phyloP scores from a whole-genome alignment of 164 flowering plant species.

The Houttuynia cordata region DNA sequence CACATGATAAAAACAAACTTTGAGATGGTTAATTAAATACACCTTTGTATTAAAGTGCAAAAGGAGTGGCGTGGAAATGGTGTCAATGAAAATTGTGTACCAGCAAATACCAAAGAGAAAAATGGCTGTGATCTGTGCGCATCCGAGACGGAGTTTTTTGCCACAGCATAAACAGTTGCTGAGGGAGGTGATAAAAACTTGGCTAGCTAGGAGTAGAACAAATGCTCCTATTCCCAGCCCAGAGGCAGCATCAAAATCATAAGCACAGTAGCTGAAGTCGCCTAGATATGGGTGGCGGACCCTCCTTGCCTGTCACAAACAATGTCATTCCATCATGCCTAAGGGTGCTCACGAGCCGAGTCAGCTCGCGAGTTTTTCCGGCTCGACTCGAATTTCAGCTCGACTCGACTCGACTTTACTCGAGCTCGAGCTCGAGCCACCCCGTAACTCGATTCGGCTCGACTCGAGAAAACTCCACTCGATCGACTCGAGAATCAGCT shows the following conservation, averaged over 20 bases:
- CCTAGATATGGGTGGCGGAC: background rate
- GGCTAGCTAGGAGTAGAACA: conserved; percentile 57
- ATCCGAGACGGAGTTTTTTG: conserved; percentile 4
- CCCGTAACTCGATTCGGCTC: no score
- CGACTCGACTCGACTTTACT: no score
- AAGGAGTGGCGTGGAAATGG: background rate
- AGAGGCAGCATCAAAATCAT: conserved; percentile 80
- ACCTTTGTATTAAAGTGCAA: background rate
- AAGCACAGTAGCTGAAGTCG: conserved; percentile 54
- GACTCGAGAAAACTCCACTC: no score
- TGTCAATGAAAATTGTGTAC: background rate
- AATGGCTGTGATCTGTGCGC: background rate
- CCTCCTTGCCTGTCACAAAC: conserved; percentile 38
- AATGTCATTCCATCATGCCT: no score
- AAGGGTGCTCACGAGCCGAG: no score
- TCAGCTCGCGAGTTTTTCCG: no score
- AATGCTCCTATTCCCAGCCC: conserved; percentile 79
- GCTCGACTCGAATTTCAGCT: no score
- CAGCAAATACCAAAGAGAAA: background rate
- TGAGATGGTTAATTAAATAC: background rate
- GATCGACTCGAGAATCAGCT: no score
- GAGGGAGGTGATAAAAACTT: conserved; percentile 46
- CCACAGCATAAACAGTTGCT: conserved; percentile 95
- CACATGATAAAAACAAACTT: no score
- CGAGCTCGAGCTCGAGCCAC: no score